Conservation (phyloP, 805 yeast genomes). For the Candida xyloterini region DNA sequence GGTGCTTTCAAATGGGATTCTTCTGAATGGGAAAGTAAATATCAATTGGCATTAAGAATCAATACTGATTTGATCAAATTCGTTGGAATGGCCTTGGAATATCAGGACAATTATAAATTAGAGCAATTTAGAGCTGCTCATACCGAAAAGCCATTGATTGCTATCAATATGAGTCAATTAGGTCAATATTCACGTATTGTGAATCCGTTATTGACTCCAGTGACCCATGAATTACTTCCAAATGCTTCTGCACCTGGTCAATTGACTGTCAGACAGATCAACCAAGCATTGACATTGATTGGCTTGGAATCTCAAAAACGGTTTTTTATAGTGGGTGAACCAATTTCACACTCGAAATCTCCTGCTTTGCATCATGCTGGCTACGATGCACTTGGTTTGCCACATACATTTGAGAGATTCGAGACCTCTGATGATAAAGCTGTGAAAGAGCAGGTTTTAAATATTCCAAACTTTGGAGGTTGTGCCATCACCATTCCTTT, state of each 20-base stretch:
- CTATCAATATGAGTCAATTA: constrained; percentile 71
- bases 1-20: constrained; percentile 64
- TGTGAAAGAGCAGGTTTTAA: constrained; percentile 52
- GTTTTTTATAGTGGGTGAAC: constrained; percentile 76
- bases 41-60: constrained; percentile 59
- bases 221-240: constrained; percentile 69
- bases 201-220: constrained; percentile 77
- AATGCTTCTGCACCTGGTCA: constrained; percentile 79
- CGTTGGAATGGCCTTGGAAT: constrained; percentile 68
- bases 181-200: constrained; percentile 81
- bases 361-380: constrained; percentile 84
- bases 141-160: constrained; percentile 63
- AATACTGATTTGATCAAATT: constrained; percentile 77
- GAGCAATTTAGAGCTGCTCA: constrained; percentile 67
- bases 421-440: constrained; percentile 64
- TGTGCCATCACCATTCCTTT: constrained; percentile 92
- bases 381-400: constrained; percentile 71
- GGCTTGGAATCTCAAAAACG: constrained; percentile 61
- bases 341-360: constrained; percentile 83
- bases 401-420: constrained; percentile 62
- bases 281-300: constrained; percentile 50
- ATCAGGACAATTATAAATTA: constrained; percentile 66
- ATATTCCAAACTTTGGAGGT: constrained; percentile 73
- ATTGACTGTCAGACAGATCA: constrained; percentile 62
- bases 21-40: constrained; percentile 72